These are phyloP conservation scores for Botrytis aclada DNA, from an alignment of 2,329 filamentous ascomycete genomes.

Conservation along the genomic window DNA sequence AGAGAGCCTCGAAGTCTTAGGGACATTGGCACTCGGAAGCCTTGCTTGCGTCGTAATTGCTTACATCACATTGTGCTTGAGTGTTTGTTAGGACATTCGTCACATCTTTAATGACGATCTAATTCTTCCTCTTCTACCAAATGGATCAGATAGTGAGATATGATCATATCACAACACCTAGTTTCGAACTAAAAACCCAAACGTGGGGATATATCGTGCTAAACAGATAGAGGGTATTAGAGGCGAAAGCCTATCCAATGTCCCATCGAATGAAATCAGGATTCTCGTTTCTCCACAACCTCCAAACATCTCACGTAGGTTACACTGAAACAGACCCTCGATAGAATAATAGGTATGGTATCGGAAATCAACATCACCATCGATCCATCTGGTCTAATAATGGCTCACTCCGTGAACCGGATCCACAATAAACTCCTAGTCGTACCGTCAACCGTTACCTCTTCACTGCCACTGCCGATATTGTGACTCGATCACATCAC, in stretches of 20 bases:
- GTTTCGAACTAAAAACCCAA: not conserved
- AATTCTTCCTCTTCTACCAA: not conserved
- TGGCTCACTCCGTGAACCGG: conserved; percentile 1
- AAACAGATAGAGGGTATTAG: not conserved
- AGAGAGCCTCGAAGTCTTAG: not conserved
- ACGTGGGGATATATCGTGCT: not conserved
- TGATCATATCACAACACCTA: not conserved
- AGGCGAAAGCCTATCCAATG: not conserved
- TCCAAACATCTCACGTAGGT: not conserved
- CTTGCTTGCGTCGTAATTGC: not conserved
- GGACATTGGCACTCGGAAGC: not conserved
- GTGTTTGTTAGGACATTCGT: not conserved
- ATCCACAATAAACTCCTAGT: not conserved
- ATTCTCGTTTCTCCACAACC: not conserved
- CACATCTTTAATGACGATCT: not conserved
- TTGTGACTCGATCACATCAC: conserved; percentile 4
- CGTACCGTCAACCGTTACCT: not conserved
- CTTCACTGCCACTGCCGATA: conserved; percentile 5
- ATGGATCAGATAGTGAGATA: not conserved
- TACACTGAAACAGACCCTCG: conserved; percentile 1
- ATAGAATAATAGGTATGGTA: not conserved
- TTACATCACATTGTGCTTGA: not conserved
- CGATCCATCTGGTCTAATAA: not conserved
- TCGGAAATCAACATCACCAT: conserved; percentile 2
- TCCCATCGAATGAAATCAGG: not conserved